Percentiles rank a stretch among this genome's conserved stretches.
Conservation (phyloP, 495 filamentous ascomycete genomes). For the Hypoxylon cercidicola region DNA sequence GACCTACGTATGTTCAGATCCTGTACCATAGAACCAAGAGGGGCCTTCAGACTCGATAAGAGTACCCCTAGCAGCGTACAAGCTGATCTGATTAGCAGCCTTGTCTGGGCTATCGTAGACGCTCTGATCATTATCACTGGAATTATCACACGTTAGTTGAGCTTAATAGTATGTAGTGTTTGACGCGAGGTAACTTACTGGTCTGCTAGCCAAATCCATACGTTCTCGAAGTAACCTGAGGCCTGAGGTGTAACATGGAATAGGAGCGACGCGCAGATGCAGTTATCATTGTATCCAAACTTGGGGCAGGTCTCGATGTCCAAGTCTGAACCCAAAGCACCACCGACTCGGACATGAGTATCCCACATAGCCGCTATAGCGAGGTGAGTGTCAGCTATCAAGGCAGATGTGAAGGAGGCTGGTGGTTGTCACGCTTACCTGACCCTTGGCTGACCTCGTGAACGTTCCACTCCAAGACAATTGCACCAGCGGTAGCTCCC, state of each 20-base stretch:
- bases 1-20: slow-evolving; percentile 76
- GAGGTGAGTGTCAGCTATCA: not conserved
- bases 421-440: not conserved
- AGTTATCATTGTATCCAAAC: slow-evolving; percentile 42
- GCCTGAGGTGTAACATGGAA: slow-evolving; percentile 69
- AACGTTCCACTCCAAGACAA: slow-evolving; percentile 51
- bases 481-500: slow-evolving; percentile 45
- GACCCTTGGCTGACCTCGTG: slow-evolving; percentile 11
- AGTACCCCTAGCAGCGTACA: slow-evolving; percentile 69
- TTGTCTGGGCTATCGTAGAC: slow-evolving; percentile 26
- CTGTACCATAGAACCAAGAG: slow-evolving; percentile 67
- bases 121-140: slow-evolving; percentile 64
- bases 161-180: not conserved
- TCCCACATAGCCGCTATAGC: slow-evolving; percentile 45
- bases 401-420: not conserved
- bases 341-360: slow-evolving; percentile 50
- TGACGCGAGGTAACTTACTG: not conserved
- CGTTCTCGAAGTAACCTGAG: slow-evolving; percentile 74
- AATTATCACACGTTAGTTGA: not conserved
- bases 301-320: slow-evolving; percentile 67
- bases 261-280: slow-evolving; percentile 70
- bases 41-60: slow-evolving; percentile 57
- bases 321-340: slow-evolving; percentile 72
- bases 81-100: slow-evolving; percentile 56
- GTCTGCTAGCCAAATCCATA: slow-evolving; percentile 69